Base-by-base conservation (phyloP, 345 rosid species). In the Melaleuca quinquenervia region DNA sequence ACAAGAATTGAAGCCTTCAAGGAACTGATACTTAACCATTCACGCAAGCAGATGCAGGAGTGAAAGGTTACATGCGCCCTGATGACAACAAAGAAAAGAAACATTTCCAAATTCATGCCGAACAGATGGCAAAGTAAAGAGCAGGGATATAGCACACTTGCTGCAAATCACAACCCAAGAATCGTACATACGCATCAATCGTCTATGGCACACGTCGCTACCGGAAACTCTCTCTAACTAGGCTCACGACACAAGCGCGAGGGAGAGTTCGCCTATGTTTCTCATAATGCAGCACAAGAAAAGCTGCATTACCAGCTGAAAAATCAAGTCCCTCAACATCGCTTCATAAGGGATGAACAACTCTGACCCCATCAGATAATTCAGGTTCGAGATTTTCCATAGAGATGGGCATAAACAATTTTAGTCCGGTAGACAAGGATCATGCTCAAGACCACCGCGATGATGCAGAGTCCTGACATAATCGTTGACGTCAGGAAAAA, bases 401-500 rank as follows among this genome's bases (percentile, higher is more conserved):
- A 98, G 86, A 98, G 95, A 89, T 94, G n/a, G 83, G 91, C 84
- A 53, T 98, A 96, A 80, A 96, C 98, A 6, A 89, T 32, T 93
- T 93, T 95, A n/a, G 99, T 98, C 82, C 98, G 95, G 83, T 85
- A 85, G 56, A 96, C 99, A n/a, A 96, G 98, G 89, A 95, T 91
- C 98, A 95, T 82, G 94, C 98, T 98, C 82, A 96, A 90, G 86
- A 89, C 26, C 55, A 88, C 90, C 3, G 98, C 99, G 8, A 96
- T 41, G 52, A 96, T 20, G 91, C 98, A 98, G 87, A 96, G 90
- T 51, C 95, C 99, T 76, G 99, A 95, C 99, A 98, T 96, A 64
- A 94, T 98, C 91, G 94, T 90, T 44, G 96, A 95, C 82, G 99
- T 98, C 84, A 95, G 91, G 96, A 96, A 98, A 94, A 87, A 98